phyloP scores from a whole-genome alignment of 148 eudicot genomes.

The Vaccinium darrowii region DNA sequence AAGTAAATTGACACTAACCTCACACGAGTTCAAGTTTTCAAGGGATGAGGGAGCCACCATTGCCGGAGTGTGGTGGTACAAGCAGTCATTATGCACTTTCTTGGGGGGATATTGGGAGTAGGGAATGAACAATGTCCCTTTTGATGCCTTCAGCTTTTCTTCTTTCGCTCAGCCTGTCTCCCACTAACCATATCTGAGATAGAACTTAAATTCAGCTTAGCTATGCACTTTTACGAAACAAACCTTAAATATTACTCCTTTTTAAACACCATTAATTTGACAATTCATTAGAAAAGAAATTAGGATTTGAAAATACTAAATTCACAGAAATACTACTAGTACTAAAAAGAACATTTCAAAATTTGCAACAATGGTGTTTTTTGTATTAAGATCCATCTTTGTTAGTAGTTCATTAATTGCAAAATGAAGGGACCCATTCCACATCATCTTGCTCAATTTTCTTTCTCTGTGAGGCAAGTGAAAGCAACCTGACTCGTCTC shows the following conservation, averaged over 20 bases:
- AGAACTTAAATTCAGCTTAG: neutral
- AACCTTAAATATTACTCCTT: neutral
- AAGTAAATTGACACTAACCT: constrained; percentile 38
- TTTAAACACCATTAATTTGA: constrained; percentile 7
- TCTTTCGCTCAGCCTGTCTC: constrained; percentile 36
- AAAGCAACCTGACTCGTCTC: neutral
- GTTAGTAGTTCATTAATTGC: neutral
- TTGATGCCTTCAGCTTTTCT: constrained; percentile 42
- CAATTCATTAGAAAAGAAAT: neutral
- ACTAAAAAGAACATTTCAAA: neutral
- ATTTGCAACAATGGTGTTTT: neutral
- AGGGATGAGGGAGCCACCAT: constrained; percentile 58
- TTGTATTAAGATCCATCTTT: neutral
- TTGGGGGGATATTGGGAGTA: constrained; percentile 46
- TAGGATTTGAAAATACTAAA: neutral
- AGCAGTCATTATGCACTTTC: constrained; percentile 42
- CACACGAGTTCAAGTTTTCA: constrained; percentile 67
- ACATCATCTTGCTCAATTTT: neutral
- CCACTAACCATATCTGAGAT: constrained; percentile 47
- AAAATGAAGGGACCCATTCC: neutral
- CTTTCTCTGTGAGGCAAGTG: neutral
- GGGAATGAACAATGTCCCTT: constrained; percentile 53
- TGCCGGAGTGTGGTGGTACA: constrained; percentile 47
- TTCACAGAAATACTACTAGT: neutral
- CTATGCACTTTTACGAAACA: neutral